Base-by-base conservation (phyloP, 176 grass and related monocot species). In the Phoenix dactylifera region DNA sequence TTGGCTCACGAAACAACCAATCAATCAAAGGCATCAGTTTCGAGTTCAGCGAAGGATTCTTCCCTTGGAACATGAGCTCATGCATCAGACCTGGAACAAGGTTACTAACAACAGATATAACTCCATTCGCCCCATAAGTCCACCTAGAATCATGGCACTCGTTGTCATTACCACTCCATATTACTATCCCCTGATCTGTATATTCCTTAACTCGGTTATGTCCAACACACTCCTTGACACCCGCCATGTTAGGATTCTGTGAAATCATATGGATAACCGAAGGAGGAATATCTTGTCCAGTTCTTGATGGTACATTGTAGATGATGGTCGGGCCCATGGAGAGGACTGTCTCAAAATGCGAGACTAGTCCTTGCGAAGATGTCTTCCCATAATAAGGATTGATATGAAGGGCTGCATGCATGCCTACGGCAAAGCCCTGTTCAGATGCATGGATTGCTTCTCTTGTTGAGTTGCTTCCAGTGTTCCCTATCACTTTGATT, bases 381-480 rank as follows among this genome's bases (percentile, higher is more conserved):
- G 92, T 96, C 74, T 97, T 97, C 32, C 92, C 83, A 39, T 91
- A 91, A 57, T 97, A 97, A 63, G 92, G 92, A 72, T 97, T 91
- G 60, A 97, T 90, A 55, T 97, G 92, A 60, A 97, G 87, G 63
- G 92, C 83, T 62, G 92, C 92, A 74, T 97, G 80, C 87, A 97
- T 91, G 50, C 83, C 87, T 24, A 97, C 80, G 55, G 83, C 86
- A 61, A 97, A 97, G 32, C 87, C 92, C 67, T 85, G 86, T 70
- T 92, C 93, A 54, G 81, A 85, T 3, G 93, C 84, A 7, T 92
- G 93, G 66, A 98, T 73, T 55, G 93, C 93, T 54, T 98, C 87
- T 72, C 93, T 82, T 18, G 93, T 92, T 26, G 93, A 92, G 66
- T 92, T 92, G 69, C 93, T 92, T 74, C 87, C 87, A 0, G 93